These are phyloP conservation scores for Cryptococcus hybrid DNA, from an alignment of 1,284 basidiomycete species.

Conservation along the genomic window DNA sequence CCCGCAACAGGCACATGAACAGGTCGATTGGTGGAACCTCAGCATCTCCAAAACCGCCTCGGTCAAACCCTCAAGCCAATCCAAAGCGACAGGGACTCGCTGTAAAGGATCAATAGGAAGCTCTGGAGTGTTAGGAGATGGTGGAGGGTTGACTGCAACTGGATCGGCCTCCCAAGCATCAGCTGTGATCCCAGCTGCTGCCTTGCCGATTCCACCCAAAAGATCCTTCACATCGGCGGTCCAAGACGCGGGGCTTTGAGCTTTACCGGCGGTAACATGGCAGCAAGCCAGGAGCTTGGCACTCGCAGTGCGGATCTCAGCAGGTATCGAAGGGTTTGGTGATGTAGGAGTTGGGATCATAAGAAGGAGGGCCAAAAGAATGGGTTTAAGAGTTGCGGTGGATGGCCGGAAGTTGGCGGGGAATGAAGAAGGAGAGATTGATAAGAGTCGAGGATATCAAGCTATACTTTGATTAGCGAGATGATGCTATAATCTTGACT, in stretches of 20 bases:
- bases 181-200: slow-evolving; percentile 21
- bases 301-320: slow-evolving; percentile 7
- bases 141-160: not conserved
- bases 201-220: slow-evolving; percentile 29
- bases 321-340: slow-evolving; percentile 4
- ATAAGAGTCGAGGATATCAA: slow-evolving; percentile 17
- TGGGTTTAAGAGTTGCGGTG: slow-evolving; percentile 22
- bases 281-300: slow-evolving; percentile 32
- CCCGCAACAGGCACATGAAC: slow-evolving; percentile 64
- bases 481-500: not conserved
- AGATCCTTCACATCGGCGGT: slow-evolving; percentile 32
- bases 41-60: slow-evolving; percentile 32
- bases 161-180: slow-evolving; percentile 28
- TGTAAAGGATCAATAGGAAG: not conserved
- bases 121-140: slow-evolving; percentile 6
- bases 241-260: slow-evolving; percentile 37
- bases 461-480: slow-evolving; percentile 4
- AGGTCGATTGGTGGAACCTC: slow-evolving; percentile 60
- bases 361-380: slow-evolving; percentile 26
- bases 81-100: slow-evolving; percentile 21
- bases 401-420: slow-evolving; percentile 44
- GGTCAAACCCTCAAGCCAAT: slow-evolving; percentile 31
- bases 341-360: slow-evolving; percentile 12
- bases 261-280: slow-evolving; percentile 43
- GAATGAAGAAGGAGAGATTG: slow-evolving; percentile 31